These are phyloP conservation scores for Alloascoidea africana DNA, from an alignment of 805 yeast species.

Conservation along the genomic window DNA sequence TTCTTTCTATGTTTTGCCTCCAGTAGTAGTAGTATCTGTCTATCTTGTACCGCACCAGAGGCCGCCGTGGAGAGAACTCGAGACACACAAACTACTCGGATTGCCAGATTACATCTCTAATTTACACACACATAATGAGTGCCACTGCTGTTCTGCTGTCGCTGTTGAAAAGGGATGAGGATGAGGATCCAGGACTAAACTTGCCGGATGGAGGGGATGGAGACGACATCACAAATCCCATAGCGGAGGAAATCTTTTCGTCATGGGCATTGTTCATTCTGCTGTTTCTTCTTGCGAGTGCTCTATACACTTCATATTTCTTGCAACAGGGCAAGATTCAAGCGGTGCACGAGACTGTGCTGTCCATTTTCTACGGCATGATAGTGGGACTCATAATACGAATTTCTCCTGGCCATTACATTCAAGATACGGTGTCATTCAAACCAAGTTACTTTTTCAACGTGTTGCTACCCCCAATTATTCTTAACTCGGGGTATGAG, in stretches of 20 bases:
- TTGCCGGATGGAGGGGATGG: conserved; percentile 41
- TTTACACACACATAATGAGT: too few relatives aligned
- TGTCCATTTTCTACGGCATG: conserved; percentile 95
- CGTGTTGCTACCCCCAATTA: conserved; percentile 88
- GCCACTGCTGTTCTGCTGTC: too few relatives aligned
- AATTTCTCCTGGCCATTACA: conserved; percentile 89
- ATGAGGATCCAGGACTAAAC: conserved; percentile 22
- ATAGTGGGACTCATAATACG: conserved; percentile 84
- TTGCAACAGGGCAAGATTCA: conserved; percentile 82
- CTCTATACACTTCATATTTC: conserved; percentile 91
- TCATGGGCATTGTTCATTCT: conserved; percentile 95
- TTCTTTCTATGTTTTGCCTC: too few relatives aligned
- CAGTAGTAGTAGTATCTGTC: too few relatives aligned
- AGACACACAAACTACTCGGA: too few relatives aligned
- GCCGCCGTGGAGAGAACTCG: too few relatives aligned
- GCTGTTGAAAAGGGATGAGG: too few relatives aligned
- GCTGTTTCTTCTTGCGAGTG: conserved; percentile 63
- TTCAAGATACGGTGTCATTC: conserved; percentile 93
- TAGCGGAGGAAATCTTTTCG: conserved; percentile 87
- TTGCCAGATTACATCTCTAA: too few relatives aligned
- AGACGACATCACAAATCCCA: conserved; percentile 62
- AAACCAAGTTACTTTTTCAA: conserved; percentile 91
- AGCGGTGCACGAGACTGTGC: conserved; percentile 94
- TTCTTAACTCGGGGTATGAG: conserved; percentile 91
- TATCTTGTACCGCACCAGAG: too few relatives aligned